Base-by-base conservation (phyloP, 1,139 yeast species). In the Magnusiomyces fungicola region DNA sequence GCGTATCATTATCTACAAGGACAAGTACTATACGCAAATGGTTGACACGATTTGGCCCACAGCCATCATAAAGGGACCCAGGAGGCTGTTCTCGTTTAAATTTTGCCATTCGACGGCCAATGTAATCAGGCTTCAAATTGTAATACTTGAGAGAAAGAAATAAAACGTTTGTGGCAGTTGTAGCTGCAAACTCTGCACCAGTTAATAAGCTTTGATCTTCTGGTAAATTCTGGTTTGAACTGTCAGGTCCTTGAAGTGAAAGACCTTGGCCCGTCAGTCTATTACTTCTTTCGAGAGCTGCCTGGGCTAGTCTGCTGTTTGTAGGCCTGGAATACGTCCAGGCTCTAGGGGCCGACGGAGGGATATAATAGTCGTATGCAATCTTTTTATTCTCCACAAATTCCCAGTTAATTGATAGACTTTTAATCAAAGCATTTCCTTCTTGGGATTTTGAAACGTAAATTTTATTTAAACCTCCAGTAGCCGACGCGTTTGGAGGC, bases 91-190 rank as follows among this genome's bases (percentile, higher is more conserved):
- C 55, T 73, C 77, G 14, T 29, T 75, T 71, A 27, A 81, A 64
- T 49, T 80, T 80, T 55, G 77, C 78, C 58, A 89, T 72, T 49
- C 94, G 75, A 51, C 78, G 77, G 71, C 80, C 79, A 3, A 92
- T 79, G 60, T 92, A 89, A 61, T 89, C 97, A 0, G 96, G 96
- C 55, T 85, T 90, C 41, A 90, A 69, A 58, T 84, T 83, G 64
- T 89, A 95, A 65, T 90, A 92, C 53, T 85, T 81, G 48, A 90
- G 66, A 4, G 94, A 58, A 21, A 90, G 71, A 57, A 86, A 89
- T 3, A 90, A 65, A 1, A 84, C 79, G 54, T 87, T 83, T 42
- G 88, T 72, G 2, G 76, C 74, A 47, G 79, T 39, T 2, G 43
- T 24, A 14, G 43, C 16, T 81, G 12, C 89, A 79, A 49, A 85